Percentiles rank a stretch among this genome's conserved stretches.
Conservation (phyloP, 2,329 filamentous ascomycete species). For the Ophiostoma pallidulum region DNA sequence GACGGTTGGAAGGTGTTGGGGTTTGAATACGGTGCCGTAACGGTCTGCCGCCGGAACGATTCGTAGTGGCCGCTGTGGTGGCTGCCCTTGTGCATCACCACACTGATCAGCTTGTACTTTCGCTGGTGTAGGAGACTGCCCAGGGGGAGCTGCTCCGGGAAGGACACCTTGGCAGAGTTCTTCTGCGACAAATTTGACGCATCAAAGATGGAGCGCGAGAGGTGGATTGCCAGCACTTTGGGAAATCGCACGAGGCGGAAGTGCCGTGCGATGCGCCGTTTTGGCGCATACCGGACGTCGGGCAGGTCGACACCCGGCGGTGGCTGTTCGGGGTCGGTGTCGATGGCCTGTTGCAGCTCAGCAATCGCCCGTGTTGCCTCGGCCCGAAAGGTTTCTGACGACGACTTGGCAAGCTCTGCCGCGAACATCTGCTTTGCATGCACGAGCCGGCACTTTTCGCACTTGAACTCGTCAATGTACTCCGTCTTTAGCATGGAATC, state of each 20-base stretch:
- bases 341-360: conserved; percentile 59
- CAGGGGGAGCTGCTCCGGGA: conserved; percentile 76
- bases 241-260: conserved; percentile 82
- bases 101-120: conserved; percentile 73
- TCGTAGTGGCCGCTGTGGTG: conserved; percentile 97
- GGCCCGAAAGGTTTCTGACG: conserved; percentile 41
- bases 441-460: conserved; percentile 81
- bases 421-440: conserved; percentile 62
- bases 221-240: conserved; percentile 80
- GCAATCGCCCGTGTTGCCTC: conserved; percentile 48
- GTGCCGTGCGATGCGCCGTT: conserved; percentile 75
- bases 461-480: conserved; percentile 93
- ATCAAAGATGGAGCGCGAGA: conserved; percentile 90
- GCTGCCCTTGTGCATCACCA: conserved; percentile 90
- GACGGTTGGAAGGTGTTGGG: conserved; percentile 68
- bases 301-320: conserved; percentile 67
- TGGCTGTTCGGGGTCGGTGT: conserved; percentile 70
- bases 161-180: conserved; percentile 88
- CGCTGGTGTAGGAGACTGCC: conserved; percentile 70
- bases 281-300: conserved; percentile 63
- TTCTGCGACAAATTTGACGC: conserved; percentile 68
- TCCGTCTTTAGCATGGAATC: conserved; percentile 92
- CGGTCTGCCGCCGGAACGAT: conserved; percentile 79
- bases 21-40: conserved; percentile 72
- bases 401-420: conserved; percentile 46